Evolutionary conservation across 768 basidiomycete species (phyloP).

Genomic region (Mycena haematopus): DNA sequence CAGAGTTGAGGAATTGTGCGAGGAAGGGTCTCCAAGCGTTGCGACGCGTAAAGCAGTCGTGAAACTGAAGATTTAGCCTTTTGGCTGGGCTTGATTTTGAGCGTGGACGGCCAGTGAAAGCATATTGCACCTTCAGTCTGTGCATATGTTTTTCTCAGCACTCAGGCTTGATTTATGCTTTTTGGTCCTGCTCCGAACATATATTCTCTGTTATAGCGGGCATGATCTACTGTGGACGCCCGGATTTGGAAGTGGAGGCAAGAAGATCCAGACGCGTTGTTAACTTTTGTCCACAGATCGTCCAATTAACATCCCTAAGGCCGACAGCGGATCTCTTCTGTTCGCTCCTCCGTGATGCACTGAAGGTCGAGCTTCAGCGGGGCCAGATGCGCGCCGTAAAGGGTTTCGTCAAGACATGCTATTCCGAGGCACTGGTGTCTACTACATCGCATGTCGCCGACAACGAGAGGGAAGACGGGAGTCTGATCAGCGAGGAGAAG

Average conservation of each 20-base stretch:
- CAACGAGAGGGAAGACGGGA: conserved; percentile 73
- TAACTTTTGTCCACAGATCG: conserved; percentile 55
- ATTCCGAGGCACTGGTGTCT: conserved; percentile 87
- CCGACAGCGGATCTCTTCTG: conserved; percentile 96
- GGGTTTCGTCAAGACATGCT: conserved; percentile 89
- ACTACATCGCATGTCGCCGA: conserved; percentile 62
- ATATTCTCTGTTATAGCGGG: too few relatives aligned
- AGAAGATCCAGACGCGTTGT: not conserved
- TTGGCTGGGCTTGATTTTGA: conserved; percentile 3
- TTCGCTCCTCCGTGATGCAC: conserved; percentile 81
- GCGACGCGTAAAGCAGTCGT: conserved; percentile 18
- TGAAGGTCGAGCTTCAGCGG: conserved; percentile 88
- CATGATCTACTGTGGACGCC: too few relatives aligned
- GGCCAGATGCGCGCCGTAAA: conserved; percentile 95
- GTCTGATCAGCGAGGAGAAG: conserved; percentile 60
- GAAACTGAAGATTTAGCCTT: conserved; percentile 14
- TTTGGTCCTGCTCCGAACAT: not conserved
- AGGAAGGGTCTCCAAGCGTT: conserved; percentile 6
- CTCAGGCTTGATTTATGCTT: not conserved
- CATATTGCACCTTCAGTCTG: not conserved
- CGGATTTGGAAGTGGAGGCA: too few relatives aligned
- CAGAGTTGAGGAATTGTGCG: not conserved
- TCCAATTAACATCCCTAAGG: conserved; percentile 92
- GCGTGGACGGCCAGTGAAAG: not conserved
- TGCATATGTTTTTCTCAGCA: not conserved